These are phyloP conservation scores for Aureobasidium sp. DNA, from an alignment of 2,329 filamentous ascomycete genomes.

Conservation along the genomic window DNA sequence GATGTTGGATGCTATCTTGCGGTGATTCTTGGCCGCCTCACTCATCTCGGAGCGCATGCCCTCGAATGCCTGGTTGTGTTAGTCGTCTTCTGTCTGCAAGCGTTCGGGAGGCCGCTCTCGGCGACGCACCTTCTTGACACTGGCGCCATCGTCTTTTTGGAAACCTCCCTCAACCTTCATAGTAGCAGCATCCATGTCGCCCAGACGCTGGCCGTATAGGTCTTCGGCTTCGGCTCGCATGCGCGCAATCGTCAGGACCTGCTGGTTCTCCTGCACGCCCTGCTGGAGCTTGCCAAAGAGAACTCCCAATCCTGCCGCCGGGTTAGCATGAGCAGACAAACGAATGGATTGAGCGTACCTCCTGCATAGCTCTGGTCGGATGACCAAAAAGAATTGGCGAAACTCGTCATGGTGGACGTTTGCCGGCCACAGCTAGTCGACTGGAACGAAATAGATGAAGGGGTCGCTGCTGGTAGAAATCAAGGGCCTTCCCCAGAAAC, in stretches of 20 bases:
- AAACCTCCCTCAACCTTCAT: constrained; percentile 82
- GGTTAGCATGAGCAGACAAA: neutral
- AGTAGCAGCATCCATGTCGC: constrained; percentile 70
- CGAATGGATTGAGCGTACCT: constrained; percentile 45
- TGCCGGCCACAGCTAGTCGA: neutral
- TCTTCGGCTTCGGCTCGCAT: constrained; percentile 96
- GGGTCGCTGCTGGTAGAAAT: neutral
- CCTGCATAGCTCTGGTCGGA: constrained; percentile 74
- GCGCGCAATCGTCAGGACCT: constrained; percentile 81
- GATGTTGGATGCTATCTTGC: constrained; percentile 93
- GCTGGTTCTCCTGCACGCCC: constrained; percentile 88
- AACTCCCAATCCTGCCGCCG: constrained; percentile 61
- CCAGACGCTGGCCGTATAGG: constrained; percentile 68
- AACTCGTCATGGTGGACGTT: constrained; percentile 59
- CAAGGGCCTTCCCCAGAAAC: constrained; percentile 8
- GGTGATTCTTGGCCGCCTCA: constrained; percentile 79
- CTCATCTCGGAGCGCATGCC: constrained; percentile 89
- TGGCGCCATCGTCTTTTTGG: constrained; percentile 85
- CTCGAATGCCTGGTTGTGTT: constrained; percentile 65
- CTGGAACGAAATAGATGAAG: neutral
- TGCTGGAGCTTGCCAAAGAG: constrained; percentile 96
- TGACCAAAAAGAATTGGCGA: constrained; percentile 97
- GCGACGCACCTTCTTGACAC: constrained; percentile 71
- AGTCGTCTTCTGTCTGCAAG: neutral
- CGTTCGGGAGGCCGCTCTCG: neutral